phyloP scores from a whole-genome alignment of 2,329 filamentous ascomycete species.

The Sphaerulina musiva region DNA sequence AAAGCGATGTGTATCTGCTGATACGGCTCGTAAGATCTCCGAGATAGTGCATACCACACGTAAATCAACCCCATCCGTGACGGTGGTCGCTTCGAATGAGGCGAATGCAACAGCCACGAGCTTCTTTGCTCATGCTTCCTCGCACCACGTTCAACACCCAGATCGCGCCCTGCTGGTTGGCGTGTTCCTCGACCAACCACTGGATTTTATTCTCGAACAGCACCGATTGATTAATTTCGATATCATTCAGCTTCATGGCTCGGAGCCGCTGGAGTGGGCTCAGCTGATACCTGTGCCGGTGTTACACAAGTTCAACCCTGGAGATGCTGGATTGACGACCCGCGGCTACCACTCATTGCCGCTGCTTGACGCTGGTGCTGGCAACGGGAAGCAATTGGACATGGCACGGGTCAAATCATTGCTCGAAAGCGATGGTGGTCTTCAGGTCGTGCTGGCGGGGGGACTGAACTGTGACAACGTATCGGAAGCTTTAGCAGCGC shows the following conservation, averaged over 20 bases:
- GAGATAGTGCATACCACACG: conserved; percentile 59
- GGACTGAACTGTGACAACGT: conserved; percentile 79
- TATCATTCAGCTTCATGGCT: conserved; percentile 85
- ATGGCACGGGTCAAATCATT: conserved; percentile 60
- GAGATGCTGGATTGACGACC: conserved; percentile 61
- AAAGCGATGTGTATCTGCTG: conserved; percentile 70
- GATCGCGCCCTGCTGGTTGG: conserved; percentile 74
- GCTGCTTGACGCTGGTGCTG: conserved; percentile 78
- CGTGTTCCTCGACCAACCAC: conserved; percentile 86
- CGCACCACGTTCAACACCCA: conserved; percentile 43
- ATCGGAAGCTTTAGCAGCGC: conserved; percentile 53
- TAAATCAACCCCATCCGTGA: conserved; percentile 30
- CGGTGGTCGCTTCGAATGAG: conserved; percentile 10
- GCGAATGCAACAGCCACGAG: conserved; percentile 46
- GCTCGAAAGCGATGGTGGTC: conserved; percentile 60
- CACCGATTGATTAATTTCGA: conserved; percentile 73
- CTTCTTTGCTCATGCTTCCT: conserved; percentile 60
- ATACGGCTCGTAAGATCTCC: conserved; percentile 75
- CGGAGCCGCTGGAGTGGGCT: conserved; percentile 89
- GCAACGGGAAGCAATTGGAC: conserved; percentile 72
- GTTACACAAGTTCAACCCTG: conserved; percentile 74
- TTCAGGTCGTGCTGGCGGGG: conserved; percentile 76
- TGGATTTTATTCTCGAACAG: conserved; percentile 73
- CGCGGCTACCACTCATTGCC: conserved; percentile 79
- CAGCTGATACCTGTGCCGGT: conserved; percentile 85